Conservation (phyloP, 768 basidiomycete genomes). For the Clitopilus hobsonii region DNA sequence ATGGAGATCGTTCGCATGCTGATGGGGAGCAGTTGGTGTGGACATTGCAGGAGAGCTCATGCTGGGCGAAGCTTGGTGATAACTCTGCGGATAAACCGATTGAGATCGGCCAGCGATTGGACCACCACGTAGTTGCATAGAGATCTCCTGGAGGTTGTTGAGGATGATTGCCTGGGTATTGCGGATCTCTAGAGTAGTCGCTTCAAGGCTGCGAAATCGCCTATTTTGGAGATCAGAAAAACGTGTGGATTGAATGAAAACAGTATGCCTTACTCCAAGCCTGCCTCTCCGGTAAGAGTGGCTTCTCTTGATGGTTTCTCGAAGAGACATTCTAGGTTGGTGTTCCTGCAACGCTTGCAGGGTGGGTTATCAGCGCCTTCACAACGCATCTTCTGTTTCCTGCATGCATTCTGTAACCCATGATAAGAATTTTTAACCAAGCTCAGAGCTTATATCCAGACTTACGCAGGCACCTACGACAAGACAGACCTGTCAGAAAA, state of each 20-base stretch:
- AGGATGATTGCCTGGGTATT: conserved; percentile 72
- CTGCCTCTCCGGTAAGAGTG: conserved; percentile 83
- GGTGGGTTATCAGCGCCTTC: conserved; percentile 96
- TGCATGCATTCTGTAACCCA: conserved; percentile 75
- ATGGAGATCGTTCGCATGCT: conserved; percentile 34
- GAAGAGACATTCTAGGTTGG: conserved; percentile 88
- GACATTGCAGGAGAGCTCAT: conserved; percentile 55
- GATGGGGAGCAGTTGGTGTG: conserved; percentile 41
- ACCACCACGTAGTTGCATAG: conserved; percentile 66
- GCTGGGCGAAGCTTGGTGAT: conserved; percentile 62
- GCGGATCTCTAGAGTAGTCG: conserved; percentile 80
- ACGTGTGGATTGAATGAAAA: conserved; percentile 3
- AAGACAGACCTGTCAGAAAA: conserved; percentile 11
- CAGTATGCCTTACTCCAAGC: conserved; percentile 65
- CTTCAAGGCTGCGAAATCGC: conserved; percentile 85
- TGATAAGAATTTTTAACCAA: conserved; percentile 8
- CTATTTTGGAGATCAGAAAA: conserved; percentile 35
- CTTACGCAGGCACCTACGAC: conserved; percentile 74
- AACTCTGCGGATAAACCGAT: conserved; percentile 49
- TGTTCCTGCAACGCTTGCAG: conserved; percentile 89
- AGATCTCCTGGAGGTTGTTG: conserved; percentile 74
- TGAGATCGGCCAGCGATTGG: conserved; percentile 56
- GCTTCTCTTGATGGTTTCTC: conserved; percentile 91
- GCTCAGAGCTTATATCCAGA: conserved; percentile 9
- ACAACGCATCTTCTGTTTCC: conserved; percentile 97